Conservation (phyloP, 495 filamentous ascomycete species). For the Corynascus novoguineensis region DNA sequence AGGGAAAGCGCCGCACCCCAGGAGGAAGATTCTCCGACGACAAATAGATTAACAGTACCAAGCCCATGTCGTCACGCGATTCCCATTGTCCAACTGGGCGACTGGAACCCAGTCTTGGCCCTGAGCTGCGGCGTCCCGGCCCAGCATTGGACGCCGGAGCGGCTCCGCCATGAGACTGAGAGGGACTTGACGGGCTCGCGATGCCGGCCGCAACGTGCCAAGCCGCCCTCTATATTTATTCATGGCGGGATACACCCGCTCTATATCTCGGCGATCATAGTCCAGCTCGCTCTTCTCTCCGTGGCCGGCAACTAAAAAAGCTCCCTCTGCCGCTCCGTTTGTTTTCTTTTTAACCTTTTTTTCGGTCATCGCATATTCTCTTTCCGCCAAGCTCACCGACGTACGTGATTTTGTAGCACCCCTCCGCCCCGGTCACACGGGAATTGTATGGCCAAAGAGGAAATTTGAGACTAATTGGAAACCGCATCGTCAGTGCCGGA, state of each 20-base stretch:
- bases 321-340: conserved; percentile 4
- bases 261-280: conserved; percentile 13
- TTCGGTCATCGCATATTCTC: conserved; percentile 4
- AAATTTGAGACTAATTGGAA: background rate
- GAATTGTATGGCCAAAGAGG: background rate
- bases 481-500: background rate
- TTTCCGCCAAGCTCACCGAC: conserved; percentile 10
- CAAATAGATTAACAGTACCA: conserved; percentile 23
- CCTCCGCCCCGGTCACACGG: background rate
- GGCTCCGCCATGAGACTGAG: conserved; percentile 1
- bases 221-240: conserved; percentile 27
- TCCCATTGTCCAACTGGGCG: conserved; percentile 22
- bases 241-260: conserved; percentile 20
- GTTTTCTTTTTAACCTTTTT: too few relatives aligned
- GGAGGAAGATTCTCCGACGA: conserved; percentile 21
- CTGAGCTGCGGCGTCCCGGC: background rate
- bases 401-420: background rate
- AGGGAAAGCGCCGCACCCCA: background rate
- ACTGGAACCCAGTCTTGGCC: conserved; percentile 16
- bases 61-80: conserved; percentile 27
- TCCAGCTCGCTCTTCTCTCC: background rate
- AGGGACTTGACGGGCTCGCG: background rate
- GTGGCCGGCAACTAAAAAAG: conserved; percentile 9
- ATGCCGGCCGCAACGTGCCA: conserved; percentile 20
- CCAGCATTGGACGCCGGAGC: conserved; percentile 10